Evolutionary conservation across 169 alveolate species (phyloP).

Genomic region (Eimeria zaria): DNA sequence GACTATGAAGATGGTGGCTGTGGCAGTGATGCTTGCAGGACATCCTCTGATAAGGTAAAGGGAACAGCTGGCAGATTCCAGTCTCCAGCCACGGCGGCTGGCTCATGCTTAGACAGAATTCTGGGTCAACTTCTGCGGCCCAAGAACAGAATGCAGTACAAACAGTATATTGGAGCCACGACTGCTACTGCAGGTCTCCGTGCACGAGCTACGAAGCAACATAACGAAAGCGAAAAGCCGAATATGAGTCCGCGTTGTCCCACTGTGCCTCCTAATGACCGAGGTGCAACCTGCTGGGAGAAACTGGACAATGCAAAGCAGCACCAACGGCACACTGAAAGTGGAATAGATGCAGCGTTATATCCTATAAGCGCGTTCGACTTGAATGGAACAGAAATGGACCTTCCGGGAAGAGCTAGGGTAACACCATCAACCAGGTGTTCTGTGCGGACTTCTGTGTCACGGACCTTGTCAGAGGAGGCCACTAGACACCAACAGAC

Average conservation of each 20-base stretch:
- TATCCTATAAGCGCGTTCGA: background rate
- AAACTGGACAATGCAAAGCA: slow-evolving; percentile 53
- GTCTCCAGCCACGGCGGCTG: background rate
- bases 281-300: slow-evolving; percentile 57
- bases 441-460: background rate
- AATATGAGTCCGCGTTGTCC: background rate
- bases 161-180: slow-evolving; percentile 41
- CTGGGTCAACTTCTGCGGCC: slow-evolving; percentile 56
- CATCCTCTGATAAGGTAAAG: background rate
- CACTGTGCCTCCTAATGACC: background rate
- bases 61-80: background rate
- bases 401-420: background rate
- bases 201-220: background rate
- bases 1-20: background rate
- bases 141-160: slow-evolving; percentile 56
- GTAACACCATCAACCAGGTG: background rate
- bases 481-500: background rate
- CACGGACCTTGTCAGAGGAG: background rate
- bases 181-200: slow-evolving; percentile 53
- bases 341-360: background rate
- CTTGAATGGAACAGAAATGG: slow-evolving; percentile 6
- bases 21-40: background rate
- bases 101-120: slow-evolving; percentile 14
- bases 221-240: background rate
- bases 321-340: slow-evolving; percentile 18